Evolutionary conservation across 1,284 basidiomycete genomes (phyloP).

Genomic region (Quambalaria eucalypti): DNA sequence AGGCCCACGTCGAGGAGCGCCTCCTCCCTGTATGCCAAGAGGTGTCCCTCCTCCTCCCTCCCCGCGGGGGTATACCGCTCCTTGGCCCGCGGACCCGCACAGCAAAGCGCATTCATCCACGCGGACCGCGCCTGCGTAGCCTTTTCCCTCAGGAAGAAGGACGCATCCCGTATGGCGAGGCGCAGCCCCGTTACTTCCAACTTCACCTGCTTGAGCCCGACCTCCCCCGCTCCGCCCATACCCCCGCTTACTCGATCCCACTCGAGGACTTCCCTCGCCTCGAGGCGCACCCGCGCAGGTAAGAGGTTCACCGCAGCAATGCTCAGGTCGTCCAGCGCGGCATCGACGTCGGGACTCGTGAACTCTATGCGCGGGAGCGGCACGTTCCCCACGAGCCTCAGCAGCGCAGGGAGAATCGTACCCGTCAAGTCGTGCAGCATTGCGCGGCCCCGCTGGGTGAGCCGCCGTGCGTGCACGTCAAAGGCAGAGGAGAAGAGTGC

Average conservation of each 20-base stretch:
- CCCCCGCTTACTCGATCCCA: not conserved
- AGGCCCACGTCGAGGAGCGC: constrained; percentile 8
- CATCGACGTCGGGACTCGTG: constrained; percentile 5
- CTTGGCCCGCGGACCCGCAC: not conserved
- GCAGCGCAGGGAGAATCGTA: not conserved
- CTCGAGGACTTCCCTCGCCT: not conserved
- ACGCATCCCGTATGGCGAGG: constrained; percentile 3
- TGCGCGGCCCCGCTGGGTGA: not conserved
- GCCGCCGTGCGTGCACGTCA: not conserved
- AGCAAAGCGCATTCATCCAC: not conserved
- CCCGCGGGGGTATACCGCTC: not conserved
- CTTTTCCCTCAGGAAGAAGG: constrained; percentile 7
- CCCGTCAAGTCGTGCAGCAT: not conserved
- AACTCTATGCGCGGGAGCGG: constrained; percentile 9
- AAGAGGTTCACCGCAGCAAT: constrained; percentile 2
- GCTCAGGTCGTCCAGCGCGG: constrained; percentile 6
- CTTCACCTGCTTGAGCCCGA: not conserved
- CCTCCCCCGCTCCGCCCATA: too few relatives aligned
- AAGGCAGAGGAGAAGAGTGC: not conserved
- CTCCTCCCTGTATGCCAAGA: constrained; percentile 5
- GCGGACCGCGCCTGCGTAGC: not conserved
- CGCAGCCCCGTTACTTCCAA: not conserved
- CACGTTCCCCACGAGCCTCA: constrained; percentile 1
- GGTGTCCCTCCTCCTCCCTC: not conserved
- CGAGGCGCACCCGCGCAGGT: constrained; percentile 1